Evolutionary conservation across 495 filamentous ascomycete species (phyloP).

Genomic region (Penicillium cosmopolitanum): DNA sequence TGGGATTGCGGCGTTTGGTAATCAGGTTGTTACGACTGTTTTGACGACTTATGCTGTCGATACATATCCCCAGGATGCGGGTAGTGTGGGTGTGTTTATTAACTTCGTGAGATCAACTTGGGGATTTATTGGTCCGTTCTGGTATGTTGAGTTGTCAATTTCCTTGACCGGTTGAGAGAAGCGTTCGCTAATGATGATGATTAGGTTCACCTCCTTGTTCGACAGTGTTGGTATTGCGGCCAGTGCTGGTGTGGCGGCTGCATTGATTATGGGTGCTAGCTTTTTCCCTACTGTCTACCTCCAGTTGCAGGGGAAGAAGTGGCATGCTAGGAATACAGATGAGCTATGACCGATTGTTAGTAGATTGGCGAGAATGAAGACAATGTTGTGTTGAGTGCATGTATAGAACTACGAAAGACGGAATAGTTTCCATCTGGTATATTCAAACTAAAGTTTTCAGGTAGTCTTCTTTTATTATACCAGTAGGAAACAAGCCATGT

Average conservation of each 20-base stretch:
- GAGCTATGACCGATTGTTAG: neutral
- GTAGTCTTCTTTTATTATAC: too few species aligned
- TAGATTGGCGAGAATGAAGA: too few species aligned
- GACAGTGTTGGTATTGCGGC: slow-evolving; percentile 47
- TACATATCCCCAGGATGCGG: slow-evolving; percentile 52
- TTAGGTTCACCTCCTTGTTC: slow-evolving; percentile 55
- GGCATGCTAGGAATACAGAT: slow-evolving; percentile 12
- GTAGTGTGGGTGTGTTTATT: slow-evolving; percentile 58
- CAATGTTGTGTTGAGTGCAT: too few species aligned
- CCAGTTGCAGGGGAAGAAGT: slow-evolving; percentile 38
- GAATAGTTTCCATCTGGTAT: neutral
- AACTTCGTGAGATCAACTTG: slow-evolving; percentile 59
- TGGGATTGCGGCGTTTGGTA: slow-evolving; percentile 55
- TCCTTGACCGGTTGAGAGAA: neutral
- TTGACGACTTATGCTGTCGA: slow-evolving; percentile 62
- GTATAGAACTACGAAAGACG: neutral
- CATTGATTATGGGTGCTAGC: slow-evolving; percentile 47
- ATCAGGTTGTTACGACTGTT: slow-evolving; percentile 61
- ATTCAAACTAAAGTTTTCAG: too few species aligned
- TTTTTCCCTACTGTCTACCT: slow-evolving; percentile 46
- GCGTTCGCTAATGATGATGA: neutral
- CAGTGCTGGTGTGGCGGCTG: slow-evolving; percentile 47
- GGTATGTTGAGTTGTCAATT: slow-evolving; percentile 35
- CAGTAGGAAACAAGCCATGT: too few species aligned
- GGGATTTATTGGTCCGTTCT: slow-evolving; percentile 65